Evolutionary conservation across 495 filamentous ascomycete genomes (phyloP).

Genomic region (Talaromyces thailandensis): DNA sequence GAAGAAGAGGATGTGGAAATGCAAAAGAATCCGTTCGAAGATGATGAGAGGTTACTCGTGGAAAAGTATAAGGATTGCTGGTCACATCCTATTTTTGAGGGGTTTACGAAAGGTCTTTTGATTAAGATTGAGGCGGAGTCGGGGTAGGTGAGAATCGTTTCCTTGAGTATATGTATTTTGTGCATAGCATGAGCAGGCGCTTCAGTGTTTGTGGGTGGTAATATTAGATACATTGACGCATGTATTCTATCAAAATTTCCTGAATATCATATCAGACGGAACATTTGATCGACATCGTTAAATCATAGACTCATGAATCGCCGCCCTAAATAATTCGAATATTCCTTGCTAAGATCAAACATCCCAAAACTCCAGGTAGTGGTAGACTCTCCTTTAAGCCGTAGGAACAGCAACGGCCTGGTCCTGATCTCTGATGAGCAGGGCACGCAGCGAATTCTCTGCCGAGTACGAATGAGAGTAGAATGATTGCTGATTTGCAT

Average conservation of each 20-base stretch:
- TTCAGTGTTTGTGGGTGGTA: background rate
- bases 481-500: background rate
- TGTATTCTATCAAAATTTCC: background rate
- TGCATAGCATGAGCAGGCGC: slow-evolving; percentile 1
- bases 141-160: background rate
- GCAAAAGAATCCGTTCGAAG: slow-evolving; percentile 11
- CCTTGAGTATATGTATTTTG: background rate
- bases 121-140: slow-evolving; percentile 25
- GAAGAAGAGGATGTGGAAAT: slow-evolving; percentile 10
- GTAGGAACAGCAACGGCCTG: background rate
- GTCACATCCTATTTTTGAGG: slow-evolving; percentile 61
- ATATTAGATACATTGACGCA: background rate
- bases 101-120: slow-evolving; percentile 51
- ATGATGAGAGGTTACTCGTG: slow-evolving; percentile 52
- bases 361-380: background rate
- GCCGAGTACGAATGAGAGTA: slow-evolving; percentile 27
- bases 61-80: slow-evolving; percentile 74
- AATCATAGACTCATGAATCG: background rate
- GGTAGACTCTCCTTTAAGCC: background rate
- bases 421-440: slow-evolving; percentile 20
- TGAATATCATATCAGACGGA: background rate
- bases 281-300: background rate
- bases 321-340: background rate
- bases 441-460: slow-evolving; percentile 28
- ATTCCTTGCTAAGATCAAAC: background rate